Evolutionary conservation across 2,329 filamentous ascomycete species (phyloP).

Genomic region (Phaeosphaeriaceae sp.): DNA sequence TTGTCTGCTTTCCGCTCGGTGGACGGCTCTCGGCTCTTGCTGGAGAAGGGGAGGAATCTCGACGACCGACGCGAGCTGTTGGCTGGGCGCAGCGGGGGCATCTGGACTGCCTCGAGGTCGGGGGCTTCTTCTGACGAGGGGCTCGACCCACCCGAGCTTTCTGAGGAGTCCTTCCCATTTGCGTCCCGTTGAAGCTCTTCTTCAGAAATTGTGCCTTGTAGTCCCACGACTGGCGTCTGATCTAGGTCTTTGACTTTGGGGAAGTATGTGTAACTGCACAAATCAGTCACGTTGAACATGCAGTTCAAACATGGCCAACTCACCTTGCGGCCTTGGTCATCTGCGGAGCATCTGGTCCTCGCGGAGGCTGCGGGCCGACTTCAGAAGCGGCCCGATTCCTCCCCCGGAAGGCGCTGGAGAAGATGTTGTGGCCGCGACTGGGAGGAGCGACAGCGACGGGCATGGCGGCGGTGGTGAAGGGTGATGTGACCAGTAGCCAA

Average conservation of each 20-base stretch:
- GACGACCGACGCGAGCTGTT: slow-evolving; percentile 44
- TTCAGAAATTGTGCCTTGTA: slow-evolving; percentile 41
- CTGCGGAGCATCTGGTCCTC: slow-evolving; percentile 32
- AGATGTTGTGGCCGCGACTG: slow-evolving; percentile 38
- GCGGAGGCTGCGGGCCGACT: slow-evolving; percentile 31
- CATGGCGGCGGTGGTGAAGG: slow-evolving; percentile 32
- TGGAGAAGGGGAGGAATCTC: slow-evolving; percentile 44
- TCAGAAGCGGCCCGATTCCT: slow-evolving; percentile 45
- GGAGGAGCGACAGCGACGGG: slow-evolving; percentile 41
- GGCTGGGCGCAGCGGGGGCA: slow-evolving; percentile 41
- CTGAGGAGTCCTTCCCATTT: slow-evolving; percentile 42
- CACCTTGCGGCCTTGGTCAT: slow-evolving; percentile 45
- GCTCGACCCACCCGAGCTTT: slow-evolving; percentile 54
- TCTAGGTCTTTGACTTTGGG: slow-evolving; percentile 47
- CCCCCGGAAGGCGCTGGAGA: slow-evolving; percentile 39
- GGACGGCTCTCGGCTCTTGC: slow-evolving; percentile 43
- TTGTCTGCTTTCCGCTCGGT: slow-evolving; percentile 38
- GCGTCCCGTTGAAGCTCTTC: slow-evolving; percentile 38
- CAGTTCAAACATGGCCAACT: not conserved
- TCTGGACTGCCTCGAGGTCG: slow-evolving; percentile 35
- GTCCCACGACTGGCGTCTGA: slow-evolving; percentile 35
- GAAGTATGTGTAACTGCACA: slow-evolving; percentile 50
- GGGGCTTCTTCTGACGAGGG: slow-evolving; percentile 51
- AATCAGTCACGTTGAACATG: not conserved
- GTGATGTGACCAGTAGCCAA: slow-evolving; percentile 7